phyloP scores from a whole-genome alignment of 2,329 filamentous ascomycete genomes.

The Fusarium transvaalense region DNA sequence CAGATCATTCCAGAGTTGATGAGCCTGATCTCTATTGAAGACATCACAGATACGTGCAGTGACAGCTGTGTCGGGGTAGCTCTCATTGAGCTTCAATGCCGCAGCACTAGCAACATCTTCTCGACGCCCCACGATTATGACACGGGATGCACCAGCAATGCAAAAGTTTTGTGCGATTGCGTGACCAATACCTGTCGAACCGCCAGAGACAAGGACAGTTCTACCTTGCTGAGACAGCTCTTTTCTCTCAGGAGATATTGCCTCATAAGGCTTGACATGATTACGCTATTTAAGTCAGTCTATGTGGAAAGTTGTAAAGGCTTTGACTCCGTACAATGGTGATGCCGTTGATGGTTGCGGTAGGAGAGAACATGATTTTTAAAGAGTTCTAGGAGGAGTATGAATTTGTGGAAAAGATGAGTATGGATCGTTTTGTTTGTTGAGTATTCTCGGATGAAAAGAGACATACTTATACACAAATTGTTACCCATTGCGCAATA shows the following conservation, averaged over 20 bases:
- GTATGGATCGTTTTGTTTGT: neutral
- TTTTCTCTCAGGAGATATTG: conserved; percentile 54
- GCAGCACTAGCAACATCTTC: conserved; percentile 16
- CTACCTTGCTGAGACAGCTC: conserved; percentile 58
- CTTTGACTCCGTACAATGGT: conserved; percentile 4
- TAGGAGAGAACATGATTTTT: conserved; percentile 8
- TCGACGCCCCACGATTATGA: conserved; percentile 55
- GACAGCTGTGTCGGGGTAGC: conserved; percentile 13
- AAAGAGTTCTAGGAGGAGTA: neutral
- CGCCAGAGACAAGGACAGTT: conserved; percentile 75
- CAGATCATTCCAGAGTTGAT: conserved; percentile 27
- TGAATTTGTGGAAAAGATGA: neutral
- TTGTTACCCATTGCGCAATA: neutral
- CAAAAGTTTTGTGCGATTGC: conserved; percentile 71
- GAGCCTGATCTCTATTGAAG: neutral
- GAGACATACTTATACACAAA: neutral
- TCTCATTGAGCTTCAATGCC: conserved; percentile 16
- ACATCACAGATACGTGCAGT: conserved; percentile 19
- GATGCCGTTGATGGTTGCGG: conserved; percentile 16
- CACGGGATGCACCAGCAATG: conserved; percentile 53
- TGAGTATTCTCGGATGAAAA: neutral
- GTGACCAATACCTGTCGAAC: conserved; percentile 74
- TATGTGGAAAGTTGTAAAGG: fast-evolving
- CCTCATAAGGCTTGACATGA: conserved; percentile 54
- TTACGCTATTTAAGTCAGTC: conserved; percentile 11